phyloP scores from a whole-genome alignment of 306 rosid genomes.

The Delonix regia region DNA sequence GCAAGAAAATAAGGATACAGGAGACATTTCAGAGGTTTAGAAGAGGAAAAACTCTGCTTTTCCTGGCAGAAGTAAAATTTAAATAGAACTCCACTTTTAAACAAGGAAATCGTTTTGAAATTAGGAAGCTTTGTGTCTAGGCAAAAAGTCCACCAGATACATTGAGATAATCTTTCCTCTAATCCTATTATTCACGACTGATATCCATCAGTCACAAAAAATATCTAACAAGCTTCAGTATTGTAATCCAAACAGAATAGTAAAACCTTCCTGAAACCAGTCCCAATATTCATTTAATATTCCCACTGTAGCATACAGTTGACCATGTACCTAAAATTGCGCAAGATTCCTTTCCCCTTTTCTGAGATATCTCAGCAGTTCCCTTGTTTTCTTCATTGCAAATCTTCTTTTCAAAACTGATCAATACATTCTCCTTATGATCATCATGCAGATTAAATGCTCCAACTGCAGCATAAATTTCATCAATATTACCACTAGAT shows the following conservation, averaged over 20 bases:
- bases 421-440: constrained; percentile 37
- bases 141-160: not conserved
- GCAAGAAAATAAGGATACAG: constrained; percentile 33
- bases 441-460: constrained; percentile 28
- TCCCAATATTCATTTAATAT: not conserved
- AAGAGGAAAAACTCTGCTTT: constrained; percentile 14
- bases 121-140: not conserved
- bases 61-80: constrained; percentile 16
- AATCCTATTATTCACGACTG: constrained; percentile 19
- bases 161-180: not conserved
- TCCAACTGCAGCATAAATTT: constrained; percentile 34
- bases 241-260: not conserved
- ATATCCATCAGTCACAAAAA: constrained; percentile 5
- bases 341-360: constrained; percentile 37
- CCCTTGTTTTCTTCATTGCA: constrained; percentile 32
- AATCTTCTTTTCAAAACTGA: constrained; percentile 31
- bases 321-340: constrained; percentile 45
- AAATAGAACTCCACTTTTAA: constrained; percentile 10
- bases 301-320: not conserved
- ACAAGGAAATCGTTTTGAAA: not conserved
- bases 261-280: constrained; percentile 13
- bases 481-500: constrained; percentile 38
- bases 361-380: constrained; percentile 37
- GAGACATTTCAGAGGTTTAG: constrained; percentile 22
- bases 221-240: not conserved